Percentiles rank a stretch among this genome's conserved stretches.
phyloP scores from a whole-genome alignment of 306 rosid genomes.

The Gynostemma pentaphyllum region DNA sequence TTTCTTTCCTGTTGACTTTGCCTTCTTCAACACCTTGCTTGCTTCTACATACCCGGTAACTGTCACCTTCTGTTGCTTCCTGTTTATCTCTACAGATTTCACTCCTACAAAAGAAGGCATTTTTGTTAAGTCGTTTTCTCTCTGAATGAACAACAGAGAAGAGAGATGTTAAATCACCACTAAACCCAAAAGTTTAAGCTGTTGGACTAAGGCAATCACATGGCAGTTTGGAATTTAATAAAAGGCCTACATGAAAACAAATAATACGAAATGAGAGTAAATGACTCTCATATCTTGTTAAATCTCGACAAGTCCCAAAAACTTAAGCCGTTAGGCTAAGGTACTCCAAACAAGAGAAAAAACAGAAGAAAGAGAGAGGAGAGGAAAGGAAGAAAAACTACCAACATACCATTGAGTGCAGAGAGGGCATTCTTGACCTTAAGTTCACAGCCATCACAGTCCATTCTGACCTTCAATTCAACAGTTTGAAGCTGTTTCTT shows the following conservation, averaged over 20 bases:
- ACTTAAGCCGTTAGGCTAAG: too few species aligned
- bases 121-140: not conserved
- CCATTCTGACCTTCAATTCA: conserved; percentile 89
- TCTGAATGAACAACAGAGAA: not conserved
- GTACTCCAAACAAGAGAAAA: too few species aligned
- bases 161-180: too few species aligned
- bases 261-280: too few species aligned
- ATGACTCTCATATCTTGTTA: too few species aligned
- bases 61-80: conserved; percentile 91
- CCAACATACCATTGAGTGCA: conserved; percentile 53
- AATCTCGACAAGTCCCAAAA: too few species aligned
- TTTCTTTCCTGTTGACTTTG: conserved; percentile 79
- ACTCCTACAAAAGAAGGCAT: conserved; percentile 46
- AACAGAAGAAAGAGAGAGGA: not conserved
- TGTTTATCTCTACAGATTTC: conserved; percentile 79
- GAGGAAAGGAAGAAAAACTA: conserved; percentile 1
- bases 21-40: conserved; percentile 89
- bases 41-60: conserved; percentile 76
- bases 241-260: too few species aligned
- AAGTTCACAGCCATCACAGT: conserved; percentile 98
- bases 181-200: too few species aligned
- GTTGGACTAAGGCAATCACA: too few species aligned
- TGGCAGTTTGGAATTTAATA: too few species aligned
- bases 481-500: conserved; percentile 80
- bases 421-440: conserved; percentile 89